These are phyloP conservation scores for Leucaena leucocephala DNA, from an alignment of 306 rosid genomes.

Conservation along the genomic window DNA sequence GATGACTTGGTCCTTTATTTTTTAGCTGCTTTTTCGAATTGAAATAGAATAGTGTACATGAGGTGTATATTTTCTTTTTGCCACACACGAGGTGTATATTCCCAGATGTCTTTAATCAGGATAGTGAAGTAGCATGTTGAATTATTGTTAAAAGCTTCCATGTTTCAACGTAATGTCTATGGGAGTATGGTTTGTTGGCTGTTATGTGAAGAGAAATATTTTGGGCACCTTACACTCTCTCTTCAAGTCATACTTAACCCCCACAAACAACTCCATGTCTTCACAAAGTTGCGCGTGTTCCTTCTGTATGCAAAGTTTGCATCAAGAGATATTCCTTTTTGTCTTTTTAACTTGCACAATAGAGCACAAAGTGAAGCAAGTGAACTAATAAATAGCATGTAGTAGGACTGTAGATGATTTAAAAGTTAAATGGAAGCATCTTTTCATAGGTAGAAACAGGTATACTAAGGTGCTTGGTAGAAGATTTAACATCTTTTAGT, in stretches of 20 bases:
- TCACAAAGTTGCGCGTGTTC: neutral
- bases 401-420: too few relatives aligned
- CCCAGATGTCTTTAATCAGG: constrained; percentile 3
- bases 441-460: neutral
- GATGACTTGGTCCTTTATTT: constrained; percentile 15
- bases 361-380: neutral
- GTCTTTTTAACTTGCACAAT: constrained; percentile 8
- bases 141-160: constrained; percentile 27
- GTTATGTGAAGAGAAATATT: constrained; percentile 9
- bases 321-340: neutral
- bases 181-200: constrained; percentile 17
- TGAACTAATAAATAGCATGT: neutral
- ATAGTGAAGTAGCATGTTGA: constrained; percentile 21
- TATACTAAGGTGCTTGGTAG: neutral
- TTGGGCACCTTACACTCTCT: neutral
- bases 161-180: neutral
- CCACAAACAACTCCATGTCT: constrained; percentile 17
- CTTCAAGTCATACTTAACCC: constrained; percentile 2
- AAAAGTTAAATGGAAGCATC: too few relatives aligned
- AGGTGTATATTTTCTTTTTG: constrained; percentile 9
- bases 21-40: neutral
- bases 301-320: constrained; percentile 6
- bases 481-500: neutral
- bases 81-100: constrained; percentile 9
- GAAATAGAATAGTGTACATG: neutral